These are phyloP conservation scores for Pseudognaphalium luteoalbum DNA, from an alignment of 129 eudicot species.

Conservation along the genomic window DNA sequence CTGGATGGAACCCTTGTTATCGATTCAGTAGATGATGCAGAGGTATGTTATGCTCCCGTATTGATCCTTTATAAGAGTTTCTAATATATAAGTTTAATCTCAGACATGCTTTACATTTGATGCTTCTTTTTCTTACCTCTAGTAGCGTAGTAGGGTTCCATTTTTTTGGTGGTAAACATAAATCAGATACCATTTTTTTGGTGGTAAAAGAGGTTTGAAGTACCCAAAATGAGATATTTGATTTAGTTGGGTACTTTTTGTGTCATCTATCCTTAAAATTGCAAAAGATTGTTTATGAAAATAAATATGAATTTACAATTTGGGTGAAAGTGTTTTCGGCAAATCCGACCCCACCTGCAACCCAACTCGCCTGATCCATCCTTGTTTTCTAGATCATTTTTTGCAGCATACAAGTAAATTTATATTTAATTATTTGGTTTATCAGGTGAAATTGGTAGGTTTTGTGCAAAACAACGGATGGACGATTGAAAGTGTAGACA, in stretches of 20 bases:
- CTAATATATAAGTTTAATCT: not conserved
- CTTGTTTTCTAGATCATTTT: not conserved
- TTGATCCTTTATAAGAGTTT: not conserved
- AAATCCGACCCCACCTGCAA: not conserved
- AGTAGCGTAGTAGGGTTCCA: too few species aligned
- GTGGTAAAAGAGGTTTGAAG: too few species aligned
- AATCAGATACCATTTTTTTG: too few species aligned
- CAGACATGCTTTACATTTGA: not conserved
- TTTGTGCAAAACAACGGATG: slow-evolving; percentile 72
- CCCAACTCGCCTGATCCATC: not conserved
- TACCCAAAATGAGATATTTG: too few species aligned
- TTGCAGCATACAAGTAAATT: not conserved
- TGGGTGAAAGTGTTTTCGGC: not conserved
- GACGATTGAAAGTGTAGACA: slow-evolving; percentile 72
- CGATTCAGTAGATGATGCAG: slow-evolving; percentile 68
- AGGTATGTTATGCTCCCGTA: slow-evolving; percentile 44
- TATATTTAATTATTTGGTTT: not conserved
- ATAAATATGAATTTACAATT: not conserved
- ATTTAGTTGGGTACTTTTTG: not conserved
- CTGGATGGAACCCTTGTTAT: slow-evolving; percentile 87
- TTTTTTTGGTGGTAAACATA: too few species aligned
- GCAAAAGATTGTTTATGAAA: too few species aligned
- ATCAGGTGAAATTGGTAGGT: slow-evolving; percentile 83
- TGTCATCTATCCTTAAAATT: too few species aligned
- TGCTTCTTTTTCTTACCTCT: too few species aligned